These are phyloP conservation scores for Solanum chaucha DNA, from an alignment of 257 asterid genomes.

Conservation along the genomic window DNA sequence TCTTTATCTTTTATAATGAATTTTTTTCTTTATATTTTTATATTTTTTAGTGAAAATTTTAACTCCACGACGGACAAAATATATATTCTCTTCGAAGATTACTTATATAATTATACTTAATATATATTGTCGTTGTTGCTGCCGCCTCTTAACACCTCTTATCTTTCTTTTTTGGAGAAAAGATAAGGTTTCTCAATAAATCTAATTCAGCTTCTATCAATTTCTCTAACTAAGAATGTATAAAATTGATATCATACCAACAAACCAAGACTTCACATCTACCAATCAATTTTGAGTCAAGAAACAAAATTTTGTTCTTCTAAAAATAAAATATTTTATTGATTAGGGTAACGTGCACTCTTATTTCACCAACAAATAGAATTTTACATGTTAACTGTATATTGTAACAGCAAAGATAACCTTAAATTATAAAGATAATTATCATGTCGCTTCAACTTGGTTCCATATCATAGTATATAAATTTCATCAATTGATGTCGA, in stretches of 20 bases:
- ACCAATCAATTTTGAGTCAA: neutral
- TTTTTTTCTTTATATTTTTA: no score
- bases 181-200: neutral
- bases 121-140: no score
- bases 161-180: neutral
- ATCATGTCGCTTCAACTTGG: neutral
- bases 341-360: neutral
- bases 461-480: neutral
- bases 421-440: neutral
- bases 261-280: neutral
- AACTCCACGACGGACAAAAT: accelerated
- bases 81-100: no score
- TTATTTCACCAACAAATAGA: neutral
- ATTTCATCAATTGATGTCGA: neutral
- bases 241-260: neutral
- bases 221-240: neutral
- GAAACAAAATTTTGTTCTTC: neutral
- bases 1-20: no score
- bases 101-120: no score
- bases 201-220: neutral
- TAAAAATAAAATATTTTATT: neutral
- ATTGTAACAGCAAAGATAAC: neutral
- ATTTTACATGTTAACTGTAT: neutral
- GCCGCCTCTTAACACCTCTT: no score
- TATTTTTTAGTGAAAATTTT: no score